Evolutionary conservation across 2,329 filamentous ascomycete genomes (phyloP).

Genomic region (Neopestalotiopsis sp.): DNA sequence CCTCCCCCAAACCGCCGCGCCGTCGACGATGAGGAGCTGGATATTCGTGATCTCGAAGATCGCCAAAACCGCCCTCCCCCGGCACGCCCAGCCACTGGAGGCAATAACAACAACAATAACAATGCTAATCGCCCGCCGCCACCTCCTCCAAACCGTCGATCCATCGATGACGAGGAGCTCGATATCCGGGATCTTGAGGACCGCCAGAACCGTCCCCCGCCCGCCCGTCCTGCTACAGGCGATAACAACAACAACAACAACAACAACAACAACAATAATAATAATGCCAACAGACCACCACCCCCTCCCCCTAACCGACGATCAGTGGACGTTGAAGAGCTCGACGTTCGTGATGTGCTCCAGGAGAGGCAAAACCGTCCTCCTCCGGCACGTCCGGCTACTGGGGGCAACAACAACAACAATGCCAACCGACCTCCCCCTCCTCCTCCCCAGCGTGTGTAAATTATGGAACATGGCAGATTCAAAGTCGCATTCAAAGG

Average conservation of each 20-base stretch:
- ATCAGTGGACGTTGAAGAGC: background rate
- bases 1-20: slow-evolving; percentile 1
- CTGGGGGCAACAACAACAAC: background rate
- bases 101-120: background rate
- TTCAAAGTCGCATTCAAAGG: too few relatives aligned
- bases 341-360: background rate
- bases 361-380: background rate
- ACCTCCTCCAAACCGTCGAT: background rate
- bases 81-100: background rate
- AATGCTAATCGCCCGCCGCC: background rate
- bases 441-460: too few relatives aligned
- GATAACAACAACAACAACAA: background rate
- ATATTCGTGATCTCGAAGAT: background rate
- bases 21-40: background rate
- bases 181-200: background rate
- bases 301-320: background rate
- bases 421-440: background rate
- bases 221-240: background rate
- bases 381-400: background rate
- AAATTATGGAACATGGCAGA: too few relatives aligned
- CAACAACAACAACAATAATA: background rate
- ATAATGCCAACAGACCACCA: background rate
- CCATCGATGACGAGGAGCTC: background rate
- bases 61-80: background rate
- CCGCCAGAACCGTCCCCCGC: background rate